Percentiles rank a stretch among this genome's conserved stretches.
Evolutionary conservation across 139 green algal species (phyloP).

Genomic region (Ettlia oleoabundans): DNA sequence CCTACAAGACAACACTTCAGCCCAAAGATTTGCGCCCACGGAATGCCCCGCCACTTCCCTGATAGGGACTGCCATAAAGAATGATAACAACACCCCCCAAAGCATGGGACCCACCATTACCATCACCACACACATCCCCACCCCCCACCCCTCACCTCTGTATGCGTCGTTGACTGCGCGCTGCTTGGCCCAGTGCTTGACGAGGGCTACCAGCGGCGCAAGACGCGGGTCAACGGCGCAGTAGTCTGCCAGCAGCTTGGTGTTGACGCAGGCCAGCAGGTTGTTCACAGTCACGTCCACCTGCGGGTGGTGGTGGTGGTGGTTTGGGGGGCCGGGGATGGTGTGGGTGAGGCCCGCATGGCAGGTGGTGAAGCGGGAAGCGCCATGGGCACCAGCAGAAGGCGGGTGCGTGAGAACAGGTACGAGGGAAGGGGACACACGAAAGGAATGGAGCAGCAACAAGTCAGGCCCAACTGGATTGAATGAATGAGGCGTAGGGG

Average conservation of each 20-base stretch:
- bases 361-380: background rate
- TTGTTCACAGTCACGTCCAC: constrained; percentile 91
- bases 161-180: constrained; percentile 89
- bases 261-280: constrained; percentile 86
- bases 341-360: too few relatives aligned
- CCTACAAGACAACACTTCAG: too few relatives aligned
- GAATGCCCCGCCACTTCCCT: too few relatives aligned
- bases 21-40: too few relatives aligned
- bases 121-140: too few relatives aligned
- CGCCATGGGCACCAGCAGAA: background rate
- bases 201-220: constrained; percentile 71
- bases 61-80: too few relatives aligned
- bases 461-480: too few relatives aligned
- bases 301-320: constrained; percentile 13
- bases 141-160: too few relatives aligned
- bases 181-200: constrained; percentile 95
- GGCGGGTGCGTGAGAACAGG: background rate
- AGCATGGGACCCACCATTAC: too few relatives aligned
- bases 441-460: background rate
- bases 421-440: background rate
- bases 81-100: too few relatives aligned
- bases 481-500: too few relatives aligned
- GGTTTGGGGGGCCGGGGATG: background rate
- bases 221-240: constrained; percentile 78
- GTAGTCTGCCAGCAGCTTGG: constrained; percentile 86